Evolutionary conservation across 306 rosid species (phyloP).

Genomic region (Pyrus betulifolia): DNA sequence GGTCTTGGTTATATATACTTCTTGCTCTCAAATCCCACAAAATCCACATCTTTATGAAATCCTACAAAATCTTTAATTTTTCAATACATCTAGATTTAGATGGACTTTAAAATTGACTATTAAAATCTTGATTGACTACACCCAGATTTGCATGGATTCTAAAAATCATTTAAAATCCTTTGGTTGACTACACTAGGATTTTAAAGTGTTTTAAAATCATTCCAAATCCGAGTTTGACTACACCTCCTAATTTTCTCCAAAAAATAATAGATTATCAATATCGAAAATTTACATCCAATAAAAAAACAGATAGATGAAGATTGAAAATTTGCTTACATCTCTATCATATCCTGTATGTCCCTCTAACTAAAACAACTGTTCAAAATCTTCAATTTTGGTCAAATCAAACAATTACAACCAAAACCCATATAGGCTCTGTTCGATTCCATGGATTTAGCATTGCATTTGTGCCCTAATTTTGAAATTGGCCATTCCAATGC

Average conservation of each 20-base stretch:
- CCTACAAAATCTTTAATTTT: no score
- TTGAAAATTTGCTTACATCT: constrained; percentile 35
- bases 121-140: no score
- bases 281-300: not conserved
- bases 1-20: no score
- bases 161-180: no score
- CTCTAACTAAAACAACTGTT: not conserved
- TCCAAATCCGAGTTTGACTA: no score
- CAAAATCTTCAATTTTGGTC: not conserved
- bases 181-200: no score
- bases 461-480: not conserved
- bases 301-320: not conserved
- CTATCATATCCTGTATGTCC: constrained; percentile 53
- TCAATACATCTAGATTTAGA: no score
- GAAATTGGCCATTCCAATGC: not conserved
- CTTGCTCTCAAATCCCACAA: no score
- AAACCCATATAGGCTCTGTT: not conserved
- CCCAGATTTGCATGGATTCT: no score
- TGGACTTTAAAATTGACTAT: no score
- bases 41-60: no score
- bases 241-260: not conserved
- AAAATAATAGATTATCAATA: not conserved
- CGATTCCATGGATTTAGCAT: not conserved
- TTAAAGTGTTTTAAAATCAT: no score
- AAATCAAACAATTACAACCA: not conserved